phyloP scores from a whole-genome alignment of 192 early-diverging fungal species.

The Backusella mclennaniae region DNA sequence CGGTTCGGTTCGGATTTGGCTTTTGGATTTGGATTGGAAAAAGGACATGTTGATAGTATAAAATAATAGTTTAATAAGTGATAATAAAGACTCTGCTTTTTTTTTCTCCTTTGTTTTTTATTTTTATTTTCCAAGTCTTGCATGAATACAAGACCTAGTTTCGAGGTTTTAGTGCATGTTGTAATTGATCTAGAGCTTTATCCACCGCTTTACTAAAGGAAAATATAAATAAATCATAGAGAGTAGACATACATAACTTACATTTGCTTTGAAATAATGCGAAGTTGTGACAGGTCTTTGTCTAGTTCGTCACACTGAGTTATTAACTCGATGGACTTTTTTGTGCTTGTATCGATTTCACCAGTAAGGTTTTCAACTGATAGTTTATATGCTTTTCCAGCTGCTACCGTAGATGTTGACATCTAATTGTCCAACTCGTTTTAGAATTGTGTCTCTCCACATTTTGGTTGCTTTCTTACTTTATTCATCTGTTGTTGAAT shows the following conservation, averaged over 20 bases:
- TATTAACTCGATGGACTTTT: slow-evolving; percentile 26
- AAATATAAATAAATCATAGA: neutral
- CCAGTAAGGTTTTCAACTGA: slow-evolving; percentile 15
- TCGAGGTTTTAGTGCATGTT: neutral
- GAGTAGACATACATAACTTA: neutral
- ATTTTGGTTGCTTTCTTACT: neutral
- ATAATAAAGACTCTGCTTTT: too few species aligned
- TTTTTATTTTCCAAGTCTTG: neutral
- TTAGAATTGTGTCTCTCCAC: neutral
- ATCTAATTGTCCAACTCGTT: neutral
- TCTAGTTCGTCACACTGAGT: slow-evolving; percentile 37
- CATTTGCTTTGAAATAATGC: slow-evolving; percentile 15
- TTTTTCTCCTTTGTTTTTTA: too few species aligned
- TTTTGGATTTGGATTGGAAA: too few species aligned
- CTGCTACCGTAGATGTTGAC: slow-evolving; percentile 8
- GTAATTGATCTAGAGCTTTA: slow-evolving; percentile 17
- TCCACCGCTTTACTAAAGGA: slow-evolving; percentile 11
- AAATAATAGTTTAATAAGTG: too few species aligned
- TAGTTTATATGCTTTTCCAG: slow-evolving; percentile 10
- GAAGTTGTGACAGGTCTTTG: slow-evolving; percentile 30
- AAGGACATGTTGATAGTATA: too few species aligned
- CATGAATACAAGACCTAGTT: neutral
- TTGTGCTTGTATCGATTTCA: slow-evolving; percentile 14
- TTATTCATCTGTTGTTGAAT: slow-evolving; percentile 10
- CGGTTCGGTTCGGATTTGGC: neutral